Evolutionary conservation across 805 yeast species (phyloP).

Genomic region (Scheffersomyces stipitis): DNA sequence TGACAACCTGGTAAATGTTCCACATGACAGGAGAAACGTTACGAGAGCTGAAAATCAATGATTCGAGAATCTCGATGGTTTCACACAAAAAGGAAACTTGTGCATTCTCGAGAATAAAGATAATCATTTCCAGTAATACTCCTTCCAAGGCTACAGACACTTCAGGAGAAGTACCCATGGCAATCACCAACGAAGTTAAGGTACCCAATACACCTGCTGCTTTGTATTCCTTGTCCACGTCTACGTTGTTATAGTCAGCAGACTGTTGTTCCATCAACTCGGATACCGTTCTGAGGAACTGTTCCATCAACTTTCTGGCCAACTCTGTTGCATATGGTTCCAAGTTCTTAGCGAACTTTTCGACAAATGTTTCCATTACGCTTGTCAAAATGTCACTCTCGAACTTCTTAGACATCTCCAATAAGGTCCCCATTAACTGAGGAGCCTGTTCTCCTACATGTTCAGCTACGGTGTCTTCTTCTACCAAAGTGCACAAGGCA

Average conservation of each 20-base stretch:
- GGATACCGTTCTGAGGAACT: constrained; percentile 66
- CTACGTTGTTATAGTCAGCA: constrained; percentile 14
- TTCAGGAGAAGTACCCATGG: constrained; percentile 41
- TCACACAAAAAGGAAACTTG: constrained; percentile 39
- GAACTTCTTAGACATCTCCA: constrained; percentile 43
- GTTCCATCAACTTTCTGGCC: constrained; percentile 62
- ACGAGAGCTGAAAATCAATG: constrained; percentile 54
- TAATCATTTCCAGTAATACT: constrained; percentile 33
- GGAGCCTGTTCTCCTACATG: constrained; percentile 45
- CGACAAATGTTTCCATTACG: constrained; percentile 47
- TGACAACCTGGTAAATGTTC: constrained; percentile 48
- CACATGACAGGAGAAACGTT: constrained; percentile 52
- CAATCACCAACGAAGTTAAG: constrained; percentile 41
- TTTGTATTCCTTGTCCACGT: constrained; percentile 42
- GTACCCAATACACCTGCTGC: constrained; percentile 44
- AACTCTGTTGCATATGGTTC: constrained; percentile 69
- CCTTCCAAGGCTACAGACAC: constrained; percentile 36
- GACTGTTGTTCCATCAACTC: constrained; percentile 46
- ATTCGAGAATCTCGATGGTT: constrained; percentile 48
- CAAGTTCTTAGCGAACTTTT: constrained; percentile 41
- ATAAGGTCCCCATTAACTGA: constrained; percentile 43
- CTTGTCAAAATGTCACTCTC: constrained; percentile 45
- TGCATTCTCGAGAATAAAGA: constrained; percentile 37
- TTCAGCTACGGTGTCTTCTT: constrained; percentile 45
- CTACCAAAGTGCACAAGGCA: constrained; percentile 48